These are phyloP conservation scores for Piedraia hortae DNA, from an alignment of 2,329 filamentous ascomycete genomes.

Conservation along the genomic window DNA sequence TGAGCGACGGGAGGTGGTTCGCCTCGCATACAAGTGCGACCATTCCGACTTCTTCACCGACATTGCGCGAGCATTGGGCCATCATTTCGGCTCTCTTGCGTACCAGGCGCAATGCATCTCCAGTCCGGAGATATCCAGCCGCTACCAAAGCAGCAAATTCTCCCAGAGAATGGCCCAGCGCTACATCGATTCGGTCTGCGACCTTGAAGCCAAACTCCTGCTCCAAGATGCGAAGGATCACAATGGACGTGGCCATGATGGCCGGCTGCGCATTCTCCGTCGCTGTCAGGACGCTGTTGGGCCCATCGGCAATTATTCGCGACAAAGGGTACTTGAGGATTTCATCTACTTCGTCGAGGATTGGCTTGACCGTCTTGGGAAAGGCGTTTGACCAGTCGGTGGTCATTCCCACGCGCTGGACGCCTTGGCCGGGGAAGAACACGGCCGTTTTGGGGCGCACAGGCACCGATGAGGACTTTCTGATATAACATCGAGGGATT, in stretches of 20 bases:
- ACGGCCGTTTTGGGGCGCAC: slow-evolving; percentile 13
- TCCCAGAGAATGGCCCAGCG: slow-evolving; percentile 70
- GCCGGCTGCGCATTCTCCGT: slow-evolving; percentile 81
- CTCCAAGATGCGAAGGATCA: slow-evolving; percentile 71
- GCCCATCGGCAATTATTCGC: slow-evolving; percentile 49
- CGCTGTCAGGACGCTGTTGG: slow-evolving; percentile 46
- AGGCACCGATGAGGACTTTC: no score
- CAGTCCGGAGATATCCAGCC: slow-evolving; percentile 50
- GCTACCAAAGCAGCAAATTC: slow-evolving; percentile 82
- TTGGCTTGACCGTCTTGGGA: slow-evolving; percentile 43
- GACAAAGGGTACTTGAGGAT: slow-evolving; percentile 50
- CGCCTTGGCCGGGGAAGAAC: slow-evolving; percentile 15
- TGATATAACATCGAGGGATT: no score
- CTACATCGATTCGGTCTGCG: slow-evolving; percentile 45
- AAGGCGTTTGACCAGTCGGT: slow-evolving; percentile 63
- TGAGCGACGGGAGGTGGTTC: slow-evolving; percentile 38
- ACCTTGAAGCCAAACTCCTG: slow-evolving; percentile 55
- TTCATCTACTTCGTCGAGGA: slow-evolving; percentile 65
- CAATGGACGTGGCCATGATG: slow-evolving; percentile 81
- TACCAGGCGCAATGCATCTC: slow-evolving; percentile 52
- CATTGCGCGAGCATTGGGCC: slow-evolving; percentile 43
- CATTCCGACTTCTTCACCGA: slow-evolving; percentile 66
- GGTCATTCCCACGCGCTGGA: slow-evolving; percentile 14
- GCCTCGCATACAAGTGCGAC: slow-evolving; percentile 75
- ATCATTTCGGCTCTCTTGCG: slow-evolving; percentile 56